Conservation (phyloP, 2,329 filamentous ascomycete genomes). For the Acephala macrosclerotiorum region DNA sequence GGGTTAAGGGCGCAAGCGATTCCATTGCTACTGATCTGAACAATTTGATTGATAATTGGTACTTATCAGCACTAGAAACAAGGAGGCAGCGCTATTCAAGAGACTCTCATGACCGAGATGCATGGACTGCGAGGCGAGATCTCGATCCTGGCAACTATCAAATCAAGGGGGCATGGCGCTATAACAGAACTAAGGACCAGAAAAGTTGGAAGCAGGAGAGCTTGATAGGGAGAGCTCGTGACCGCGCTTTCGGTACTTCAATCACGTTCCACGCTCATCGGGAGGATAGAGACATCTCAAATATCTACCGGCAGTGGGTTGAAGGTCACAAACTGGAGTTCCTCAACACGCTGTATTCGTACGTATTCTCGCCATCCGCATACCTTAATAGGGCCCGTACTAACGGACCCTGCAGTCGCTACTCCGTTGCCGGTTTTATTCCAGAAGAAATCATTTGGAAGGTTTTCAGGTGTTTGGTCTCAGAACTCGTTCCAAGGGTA, state of each 20-base stretch:
- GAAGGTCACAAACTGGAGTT: constrained; percentile 17
- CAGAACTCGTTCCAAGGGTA: constrained; percentile 26
- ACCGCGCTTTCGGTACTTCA: neutral
- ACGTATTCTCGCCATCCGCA: neutral
- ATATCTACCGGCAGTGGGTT: constrained; percentile 24
- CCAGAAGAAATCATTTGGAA: constrained; percentile 26
- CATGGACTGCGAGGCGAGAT: constrained; percentile 21
- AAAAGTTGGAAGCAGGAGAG: constrained; percentile 10
- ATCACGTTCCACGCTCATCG: constrained; percentile 17
- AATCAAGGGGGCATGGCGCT: constrained; percentile 12
- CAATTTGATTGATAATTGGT: constrained; percentile 32
- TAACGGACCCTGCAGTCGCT: neutral
- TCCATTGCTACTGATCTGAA: constrained; percentile 20
- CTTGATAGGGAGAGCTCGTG: constrained; percentile 15
- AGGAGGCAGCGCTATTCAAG: constrained; percentile 16
- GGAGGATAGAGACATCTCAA: constrained; percentile 26
- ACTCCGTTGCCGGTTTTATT: constrained; percentile 16
- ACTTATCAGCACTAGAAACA: constrained; percentile 14
- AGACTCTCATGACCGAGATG: constrained; percentile 9
- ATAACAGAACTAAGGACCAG: constrained; percentile 7
- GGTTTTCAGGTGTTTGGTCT: constrained; percentile 25
- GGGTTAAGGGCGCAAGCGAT: constrained; percentile 9
- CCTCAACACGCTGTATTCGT: constrained; percentile 21
- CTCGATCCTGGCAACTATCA: constrained; percentile 15
- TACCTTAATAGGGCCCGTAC: neutral